Conservation (phyloP, 75 land plant genomes). For the Gnetum montanum region DNA sequence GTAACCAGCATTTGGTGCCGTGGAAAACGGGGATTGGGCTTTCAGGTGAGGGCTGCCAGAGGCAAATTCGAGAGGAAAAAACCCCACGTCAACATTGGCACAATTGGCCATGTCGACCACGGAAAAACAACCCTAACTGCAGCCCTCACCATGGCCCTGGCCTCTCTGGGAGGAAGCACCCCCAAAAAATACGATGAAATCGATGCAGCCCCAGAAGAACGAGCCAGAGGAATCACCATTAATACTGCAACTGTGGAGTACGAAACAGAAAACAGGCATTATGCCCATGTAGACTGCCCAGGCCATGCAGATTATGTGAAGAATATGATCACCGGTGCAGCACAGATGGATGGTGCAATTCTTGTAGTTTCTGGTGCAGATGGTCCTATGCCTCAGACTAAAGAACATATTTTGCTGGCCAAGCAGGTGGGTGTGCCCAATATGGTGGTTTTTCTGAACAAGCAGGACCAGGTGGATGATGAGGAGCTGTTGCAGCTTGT, state of each 20-base stretch:
- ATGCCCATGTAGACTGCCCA: slow-evolving; percentile 95
- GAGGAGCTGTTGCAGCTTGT: slow-evolving; percentile 80
- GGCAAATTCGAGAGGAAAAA: slow-evolving; percentile 93
- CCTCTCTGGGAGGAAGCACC: slow-evolving; percentile 46
- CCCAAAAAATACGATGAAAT: slow-evolving; percentile 94
- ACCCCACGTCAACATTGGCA: slow-evolving; percentile 94
- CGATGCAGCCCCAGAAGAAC: slow-evolving; percentile 97
- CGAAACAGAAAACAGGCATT: slow-evolving; percentile 83
- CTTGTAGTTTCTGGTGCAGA: slow-evolving; percentile 86
- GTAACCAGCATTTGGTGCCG: not conserved
- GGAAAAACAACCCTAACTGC: slow-evolving; percentile 97
- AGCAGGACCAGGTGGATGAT: slow-evolving; percentile 79
- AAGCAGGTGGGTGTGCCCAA: slow-evolving; percentile 95
- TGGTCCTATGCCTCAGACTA: slow-evolving; percentile 98
- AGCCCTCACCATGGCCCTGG: slow-evolving; percentile 91
- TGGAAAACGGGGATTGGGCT: too few species aligned
- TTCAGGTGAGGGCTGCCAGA: slow-evolving; percentile 64
- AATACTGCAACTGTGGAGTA: slow-evolving; percentile 96
- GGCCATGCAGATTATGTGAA: slow-evolving; percentile 96
- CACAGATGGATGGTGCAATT: slow-evolving; percentile 98
- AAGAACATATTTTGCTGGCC: slow-evolving; percentile 91
- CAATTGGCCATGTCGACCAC: slow-evolving; percentile 96
- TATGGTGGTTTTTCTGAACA: slow-evolving; percentile 85
- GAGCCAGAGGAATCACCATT: slow-evolving; percentile 86
- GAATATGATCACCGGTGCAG: slow-evolving; percentile 94